Percentiles rank a stretch among this genome's conserved stretches.
Evolutionary conservation across 129 eudicot species (phyloP).

Genomic region (Kitagawia praeruptora): DNA sequence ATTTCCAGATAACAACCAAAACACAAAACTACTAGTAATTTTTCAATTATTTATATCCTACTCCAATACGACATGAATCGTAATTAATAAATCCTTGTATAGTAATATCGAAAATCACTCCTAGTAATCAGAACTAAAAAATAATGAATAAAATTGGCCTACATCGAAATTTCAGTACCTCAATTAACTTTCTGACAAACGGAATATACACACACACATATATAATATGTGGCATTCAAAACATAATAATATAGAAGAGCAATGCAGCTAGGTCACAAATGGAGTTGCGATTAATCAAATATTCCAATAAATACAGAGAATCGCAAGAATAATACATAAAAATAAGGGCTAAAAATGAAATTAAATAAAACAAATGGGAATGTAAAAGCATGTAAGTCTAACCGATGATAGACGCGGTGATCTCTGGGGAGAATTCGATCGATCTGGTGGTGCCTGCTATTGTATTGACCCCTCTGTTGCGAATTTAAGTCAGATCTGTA

Average conservation of each 20-base stretch:
- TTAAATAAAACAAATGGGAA: background rate
- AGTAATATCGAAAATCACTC: background rate
- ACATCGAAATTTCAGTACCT: background rate
- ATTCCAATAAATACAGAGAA: background rate
- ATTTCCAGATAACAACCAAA: background rate
- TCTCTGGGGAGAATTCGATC: background rate
- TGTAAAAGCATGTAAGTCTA: background rate
- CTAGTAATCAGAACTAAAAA: background rate
- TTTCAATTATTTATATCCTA: background rate
- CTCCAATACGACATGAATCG: background rate
- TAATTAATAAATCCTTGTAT: background rate
- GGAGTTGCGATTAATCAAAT: background rate
- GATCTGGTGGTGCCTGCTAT: background rate
- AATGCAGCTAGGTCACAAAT: background rate
- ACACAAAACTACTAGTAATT: background rate
- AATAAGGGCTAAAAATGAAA: background rate
- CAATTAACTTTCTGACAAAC: background rate
- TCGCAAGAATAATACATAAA: background rate
- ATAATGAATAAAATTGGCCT: background rate
- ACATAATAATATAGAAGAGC: background rate
- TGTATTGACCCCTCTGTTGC: background rate
- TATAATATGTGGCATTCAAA: too few species aligned
- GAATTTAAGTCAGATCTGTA: background rate
- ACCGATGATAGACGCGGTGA: background rate
- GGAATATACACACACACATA: background rate